Percentiles rank a stretch among this genome's conserved stretches.
Conservation (phyloP, 208 protist species). For the Wallacemonas sp. region DNA sequence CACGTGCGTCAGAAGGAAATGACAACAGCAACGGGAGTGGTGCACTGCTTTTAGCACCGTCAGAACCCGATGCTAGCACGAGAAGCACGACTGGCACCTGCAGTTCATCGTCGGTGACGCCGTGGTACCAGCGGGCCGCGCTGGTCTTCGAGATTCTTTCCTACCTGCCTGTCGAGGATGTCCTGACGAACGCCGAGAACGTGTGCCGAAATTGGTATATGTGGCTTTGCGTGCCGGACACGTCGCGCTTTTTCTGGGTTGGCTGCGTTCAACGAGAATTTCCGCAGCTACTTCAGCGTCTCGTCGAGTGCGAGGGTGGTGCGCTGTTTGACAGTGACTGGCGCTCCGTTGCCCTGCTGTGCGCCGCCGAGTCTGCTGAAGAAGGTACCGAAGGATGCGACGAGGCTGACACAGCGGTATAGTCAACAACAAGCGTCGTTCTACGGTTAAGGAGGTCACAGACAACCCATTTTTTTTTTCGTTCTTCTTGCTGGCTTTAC, state of each 20-base stretch:
- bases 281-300: constrained; percentile 27
- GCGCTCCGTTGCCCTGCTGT: constrained; percentile 74
- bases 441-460: not conserved
- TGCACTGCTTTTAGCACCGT: not conserved
- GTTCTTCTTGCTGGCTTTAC: not conserved
- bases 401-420: constrained; percentile 1
- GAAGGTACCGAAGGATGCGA: no score
- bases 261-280: constrained; percentile 77
- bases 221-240: constrained; percentile 46
- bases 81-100: no score
- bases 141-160: constrained; percentile 63
- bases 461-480: not conserved
- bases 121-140: constrained; percentile 26
- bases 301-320: constrained; percentile 33
- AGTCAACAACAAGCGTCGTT: not conserved
- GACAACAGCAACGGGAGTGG: no score
- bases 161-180: constrained; percentile 52
- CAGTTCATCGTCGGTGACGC: no score
- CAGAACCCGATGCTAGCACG: no score
- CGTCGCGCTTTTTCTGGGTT: constrained; percentile 68
- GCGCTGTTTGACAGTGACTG: constrained; percentile 62
- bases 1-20: no score
- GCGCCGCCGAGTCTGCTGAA: constrained; percentile 30
- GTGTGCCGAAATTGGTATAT: constrained; percentile 61
- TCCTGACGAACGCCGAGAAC: constrained; percentile 51